These are phyloP conservation scores for Trypanosoma platydactyli DNA, from an alignment of 208 protist species.

Conservation along the genomic window DNA sequence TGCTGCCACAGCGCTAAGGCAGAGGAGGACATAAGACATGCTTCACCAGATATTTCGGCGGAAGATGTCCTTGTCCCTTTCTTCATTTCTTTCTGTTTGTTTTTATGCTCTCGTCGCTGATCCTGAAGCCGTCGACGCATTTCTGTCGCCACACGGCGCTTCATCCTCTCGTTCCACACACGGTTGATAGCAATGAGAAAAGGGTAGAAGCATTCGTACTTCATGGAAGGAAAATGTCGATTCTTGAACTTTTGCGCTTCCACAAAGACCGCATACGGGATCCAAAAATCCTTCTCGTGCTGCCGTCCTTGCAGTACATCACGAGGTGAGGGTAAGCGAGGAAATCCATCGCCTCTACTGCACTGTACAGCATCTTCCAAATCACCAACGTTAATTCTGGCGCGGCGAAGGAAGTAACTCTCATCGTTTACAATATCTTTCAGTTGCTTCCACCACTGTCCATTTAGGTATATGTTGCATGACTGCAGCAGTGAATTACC, in stretches of 20 bases:
- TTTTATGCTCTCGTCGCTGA: constrained; percentile 29
- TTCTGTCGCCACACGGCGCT: constrained; percentile 44
- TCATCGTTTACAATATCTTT: constrained; percentile 67
- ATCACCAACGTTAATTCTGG: constrained; percentile 65
- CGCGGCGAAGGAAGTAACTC: constrained; percentile 65
- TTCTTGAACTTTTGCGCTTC: constrained; percentile 87
- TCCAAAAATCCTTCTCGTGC: constrained; percentile 84
- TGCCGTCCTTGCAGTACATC: constrained; percentile 78
- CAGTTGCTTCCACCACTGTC: constrained; percentile 64
- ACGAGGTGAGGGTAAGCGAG: constrained; percentile 36
- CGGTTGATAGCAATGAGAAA: constrained; percentile 80
- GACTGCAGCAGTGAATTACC: constrained; percentile 54
- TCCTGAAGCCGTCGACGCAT: constrained; percentile 34
- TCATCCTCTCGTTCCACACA: constrained; percentile 72
- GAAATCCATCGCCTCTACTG: constrained; percentile 30
- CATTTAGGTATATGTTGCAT: constrained; percentile 87
- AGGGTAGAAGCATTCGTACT: constrained; percentile 68
- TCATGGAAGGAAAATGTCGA: constrained; percentile 67
- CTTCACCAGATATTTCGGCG: not conserved
- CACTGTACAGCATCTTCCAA: constrained; percentile 54
- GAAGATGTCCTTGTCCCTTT: not conserved
- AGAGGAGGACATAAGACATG: constrained; percentile 13
- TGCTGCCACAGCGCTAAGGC: constrained; percentile 30
- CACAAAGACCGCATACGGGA: constrained; percentile 74
- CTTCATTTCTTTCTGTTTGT: not conserved